Percentiles rank a stretch among this genome's conserved stretches.
phyloP scores from a whole-genome alignment of 805 yeast species.

The Candida rishiriensis region DNA sequence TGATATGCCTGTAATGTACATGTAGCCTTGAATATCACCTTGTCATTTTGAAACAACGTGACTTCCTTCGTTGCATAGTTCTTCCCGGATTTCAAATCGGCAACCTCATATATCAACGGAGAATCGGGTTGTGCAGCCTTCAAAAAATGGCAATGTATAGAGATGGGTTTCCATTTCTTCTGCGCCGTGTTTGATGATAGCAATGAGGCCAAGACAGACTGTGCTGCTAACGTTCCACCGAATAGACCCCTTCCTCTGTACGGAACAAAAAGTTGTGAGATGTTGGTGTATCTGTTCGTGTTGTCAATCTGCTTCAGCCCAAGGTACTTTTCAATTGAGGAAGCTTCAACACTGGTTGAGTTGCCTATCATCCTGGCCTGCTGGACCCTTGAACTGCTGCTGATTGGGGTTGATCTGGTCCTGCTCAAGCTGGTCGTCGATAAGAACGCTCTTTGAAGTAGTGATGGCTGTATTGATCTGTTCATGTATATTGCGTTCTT shows the following conservation, averaged over 20 bases:
- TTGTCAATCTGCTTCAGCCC: constrained; percentile 16
- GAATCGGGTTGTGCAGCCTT: constrained; percentile 44
- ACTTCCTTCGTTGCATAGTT: constrained; percentile 51
- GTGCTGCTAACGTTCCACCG: constrained; percentile 69
- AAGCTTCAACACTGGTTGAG: neutral
- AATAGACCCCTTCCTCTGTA: constrained; percentile 60
- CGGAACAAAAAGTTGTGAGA: constrained; percentile 34
- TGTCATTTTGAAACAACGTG: constrained; percentile 48
- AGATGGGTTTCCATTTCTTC: constrained; percentile 45
- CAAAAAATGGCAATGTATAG: constrained; percentile 61
- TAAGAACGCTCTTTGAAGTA: no score
- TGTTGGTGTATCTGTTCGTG: constrained; percentile 20
- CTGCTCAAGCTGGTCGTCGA: no score
- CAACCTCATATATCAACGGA: constrained; percentile 52
- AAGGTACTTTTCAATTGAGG: constrained; percentile 20
- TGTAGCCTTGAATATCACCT: constrained; percentile 46
- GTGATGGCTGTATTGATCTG: no score
- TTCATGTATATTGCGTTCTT: no score
- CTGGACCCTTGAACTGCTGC: no score
- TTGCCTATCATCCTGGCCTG: no score
- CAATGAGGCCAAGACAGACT: constrained; percentile 57
- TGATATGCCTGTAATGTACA: constrained; percentile 39
- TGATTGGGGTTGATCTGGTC: no score
- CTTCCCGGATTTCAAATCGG: constrained; percentile 46
- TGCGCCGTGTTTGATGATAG: constrained; percentile 37